Evolutionary conservation across 208 protist genomes (phyloP), one percentile per base, ranked within the genome.

Genomic region (Crithidia brevicula): DNA sequence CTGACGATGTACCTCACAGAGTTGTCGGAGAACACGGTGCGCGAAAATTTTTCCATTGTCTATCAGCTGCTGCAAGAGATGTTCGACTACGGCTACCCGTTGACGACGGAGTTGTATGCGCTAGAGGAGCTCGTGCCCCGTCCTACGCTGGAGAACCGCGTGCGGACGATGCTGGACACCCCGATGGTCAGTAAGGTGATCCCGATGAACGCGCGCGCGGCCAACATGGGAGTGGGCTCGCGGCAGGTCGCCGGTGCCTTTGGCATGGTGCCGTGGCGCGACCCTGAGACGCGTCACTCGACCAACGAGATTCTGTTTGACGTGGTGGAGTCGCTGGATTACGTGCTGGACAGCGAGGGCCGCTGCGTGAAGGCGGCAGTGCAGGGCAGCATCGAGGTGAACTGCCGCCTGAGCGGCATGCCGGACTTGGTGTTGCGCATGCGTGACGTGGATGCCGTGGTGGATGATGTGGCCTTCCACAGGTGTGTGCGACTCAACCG

Each of bases 231-330:
- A 34, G 73, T 70, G 16, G 46, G 67, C 57, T 50, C 49, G 61
- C 71, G 67, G 23, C 46, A 59, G 30, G 42, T 58, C n/a, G 38
- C 46, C 16, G 49, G 53, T 16, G 56, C 51, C 10, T 59, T 67
- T 30, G 62, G 45, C 20, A 46, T 49, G 25, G 81, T 92, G 40
- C 88, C 92, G 23, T 98, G 95, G 93, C 78, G 95, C 10, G 86
- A 92, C 70, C 66, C 77, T 2, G 67, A 74, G 28, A 87, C 91
- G 23, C 79, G 75, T 25, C 87, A 97, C 63, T 61, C 68, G 27
- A 83, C 74, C 7, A 98, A 96, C 72, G 91, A 98, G 61, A 85
- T 98, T n/a, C 92, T 97, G 46, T 96, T 98, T 65, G 95, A 98
- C 71, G 79, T 98, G 45, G 77, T 97, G 22, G 93, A 98, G 67